Conservation (phyloP, 345 rosid genomes). For the Geranium brycei region DNA sequence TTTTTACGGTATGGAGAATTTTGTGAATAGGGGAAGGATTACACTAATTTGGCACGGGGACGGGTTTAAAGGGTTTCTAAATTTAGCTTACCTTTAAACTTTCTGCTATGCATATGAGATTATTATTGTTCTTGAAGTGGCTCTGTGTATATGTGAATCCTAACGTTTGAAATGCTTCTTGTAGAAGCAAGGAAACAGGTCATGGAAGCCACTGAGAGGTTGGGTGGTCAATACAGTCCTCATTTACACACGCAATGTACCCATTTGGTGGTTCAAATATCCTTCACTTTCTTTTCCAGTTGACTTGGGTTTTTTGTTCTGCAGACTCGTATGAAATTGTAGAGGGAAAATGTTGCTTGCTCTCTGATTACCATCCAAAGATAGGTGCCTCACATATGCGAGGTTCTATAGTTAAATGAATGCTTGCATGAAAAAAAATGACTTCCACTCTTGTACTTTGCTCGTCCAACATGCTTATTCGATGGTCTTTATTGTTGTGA, state of each 20-base stretch:
- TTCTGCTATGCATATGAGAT: background rate
- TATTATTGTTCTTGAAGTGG: background rate
- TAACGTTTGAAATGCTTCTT: conserved; percentile 7
- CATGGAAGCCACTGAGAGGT: conserved; percentile 83
- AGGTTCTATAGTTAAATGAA: too few relatives aligned
- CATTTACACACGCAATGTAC: conserved; percentile 73
- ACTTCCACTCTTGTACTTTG: too few relatives aligned
- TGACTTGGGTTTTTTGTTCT: background rate
- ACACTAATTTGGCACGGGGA: background rate
- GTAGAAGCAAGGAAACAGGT: conserved; percentile 91
- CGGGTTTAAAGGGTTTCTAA: background rate
- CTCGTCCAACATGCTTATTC: too few relatives aligned
- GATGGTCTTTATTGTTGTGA: background rate
- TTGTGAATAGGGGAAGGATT: background rate
- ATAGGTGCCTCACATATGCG: too few relatives aligned
- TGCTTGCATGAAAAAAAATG: too few relatives aligned
- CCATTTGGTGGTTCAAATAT: conserved; percentile 95
- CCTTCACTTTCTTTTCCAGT: conserved; percentile 25
- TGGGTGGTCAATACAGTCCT: conserved; percentile 80
- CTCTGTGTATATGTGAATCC: background rate
- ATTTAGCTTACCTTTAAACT: too few relatives aligned
- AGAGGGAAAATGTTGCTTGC: background rate
- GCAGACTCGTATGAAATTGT: background rate
- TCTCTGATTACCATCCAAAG: background rate
- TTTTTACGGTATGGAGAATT: background rate